These are phyloP conservation scores for Scleroderma bovista DNA, from an alignment of 768 basidiomycete species.

Conservation along the genomic window DNA sequence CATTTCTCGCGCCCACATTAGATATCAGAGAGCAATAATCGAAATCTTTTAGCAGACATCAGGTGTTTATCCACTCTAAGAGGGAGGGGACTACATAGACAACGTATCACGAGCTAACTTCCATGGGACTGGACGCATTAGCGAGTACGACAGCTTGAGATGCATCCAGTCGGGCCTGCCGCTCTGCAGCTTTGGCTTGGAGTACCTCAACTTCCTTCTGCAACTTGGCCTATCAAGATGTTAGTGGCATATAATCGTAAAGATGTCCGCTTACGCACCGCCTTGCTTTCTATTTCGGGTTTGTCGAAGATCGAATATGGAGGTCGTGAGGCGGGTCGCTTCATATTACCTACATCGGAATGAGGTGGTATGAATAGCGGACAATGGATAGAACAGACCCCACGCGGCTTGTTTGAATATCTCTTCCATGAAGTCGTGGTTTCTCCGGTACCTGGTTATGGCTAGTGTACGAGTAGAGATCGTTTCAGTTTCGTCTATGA, in stretches of 20 bases:
- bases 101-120: conserved; percentile 14
- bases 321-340: conserved; percentile 31
- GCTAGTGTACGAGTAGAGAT: conserved; percentile 73
- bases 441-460: conserved; percentile 66
- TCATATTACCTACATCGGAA: conserved; percentile 37
- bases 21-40: too few relatives aligned
- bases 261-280: conserved; percentile 33
- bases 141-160: conserved; percentile 26
- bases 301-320: conserved; percentile 61
- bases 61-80: too few relatives aligned
- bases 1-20: conserved; percentile 19
- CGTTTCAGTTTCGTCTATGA: conserved; percentile 58
- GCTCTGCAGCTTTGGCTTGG: conserved; percentile 43
- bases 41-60: too few relatives aligned
- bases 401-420: conserved; percentile 73
- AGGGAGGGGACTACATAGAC: too few relatives aligned
- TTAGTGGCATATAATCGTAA: not conserved
- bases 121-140: conserved; percentile 27
- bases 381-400: conserved; percentile 25
- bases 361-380: not conserved
- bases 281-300: conserved; percentile 50
- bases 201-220: conserved; percentile 54
- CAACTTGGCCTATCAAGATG: conserved; percentile 43
- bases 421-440: conserved; percentile 82
- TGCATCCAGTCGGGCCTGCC: conserved; percentile 30